These are phyloP conservation scores for Apophysomyces trapeziformis DNA, from an alignment of 371 early-diverging fungal species.

Conservation along the genomic window DNA sequence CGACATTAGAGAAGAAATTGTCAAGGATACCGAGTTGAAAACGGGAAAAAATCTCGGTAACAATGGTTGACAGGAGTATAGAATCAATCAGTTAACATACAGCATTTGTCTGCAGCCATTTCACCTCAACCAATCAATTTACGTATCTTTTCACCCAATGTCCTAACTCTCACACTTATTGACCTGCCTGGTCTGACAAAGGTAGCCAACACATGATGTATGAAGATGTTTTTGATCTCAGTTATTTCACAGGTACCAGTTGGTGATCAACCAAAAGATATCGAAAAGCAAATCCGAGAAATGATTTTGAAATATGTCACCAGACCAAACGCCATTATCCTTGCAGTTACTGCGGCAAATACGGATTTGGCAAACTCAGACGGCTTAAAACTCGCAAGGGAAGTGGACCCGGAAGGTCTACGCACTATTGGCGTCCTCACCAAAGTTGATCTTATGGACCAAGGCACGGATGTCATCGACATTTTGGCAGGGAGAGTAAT, in stretches of 20 bases:
- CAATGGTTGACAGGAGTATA: not conserved
- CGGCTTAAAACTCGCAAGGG: constrained; percentile 94
- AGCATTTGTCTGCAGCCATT: constrained; percentile 57
- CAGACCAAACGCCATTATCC: constrained; percentile 95
- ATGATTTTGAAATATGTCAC: constrained; percentile 96
- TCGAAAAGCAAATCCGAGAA: constrained; percentile 96
- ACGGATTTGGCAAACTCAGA: constrained; percentile 99
- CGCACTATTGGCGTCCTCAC: constrained; percentile 99
- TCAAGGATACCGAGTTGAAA: constrained; percentile 90
- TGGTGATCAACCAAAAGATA: constrained; percentile 98
- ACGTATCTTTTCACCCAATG: constrained; percentile 93
- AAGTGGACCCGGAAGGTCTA: constrained; percentile 97
- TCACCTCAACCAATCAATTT: constrained; percentile 96
- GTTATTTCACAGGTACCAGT: constrained; percentile 76
- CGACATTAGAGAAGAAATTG: constrained; percentile 94
- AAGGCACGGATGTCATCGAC: constrained; percentile 99
- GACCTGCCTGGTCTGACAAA: constrained; percentile 99
- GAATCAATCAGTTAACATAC: not conserved
- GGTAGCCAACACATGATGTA: constrained; percentile 38
- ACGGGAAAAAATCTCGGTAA: constrained; percentile 88
- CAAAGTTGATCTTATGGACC: constrained; percentile 99
- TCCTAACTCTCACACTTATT: constrained; percentile 96
- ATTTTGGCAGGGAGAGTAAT: constrained; percentile 97
- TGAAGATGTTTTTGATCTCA: not conserved
- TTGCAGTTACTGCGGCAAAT: constrained; percentile 98